A percentile compares a stretch with the other conserved stretches of the same genome.
Evolutionary conservation across 2,329 filamentous ascomycete species (phyloP).

Genomic region (Fusarium temperatum): DNA sequence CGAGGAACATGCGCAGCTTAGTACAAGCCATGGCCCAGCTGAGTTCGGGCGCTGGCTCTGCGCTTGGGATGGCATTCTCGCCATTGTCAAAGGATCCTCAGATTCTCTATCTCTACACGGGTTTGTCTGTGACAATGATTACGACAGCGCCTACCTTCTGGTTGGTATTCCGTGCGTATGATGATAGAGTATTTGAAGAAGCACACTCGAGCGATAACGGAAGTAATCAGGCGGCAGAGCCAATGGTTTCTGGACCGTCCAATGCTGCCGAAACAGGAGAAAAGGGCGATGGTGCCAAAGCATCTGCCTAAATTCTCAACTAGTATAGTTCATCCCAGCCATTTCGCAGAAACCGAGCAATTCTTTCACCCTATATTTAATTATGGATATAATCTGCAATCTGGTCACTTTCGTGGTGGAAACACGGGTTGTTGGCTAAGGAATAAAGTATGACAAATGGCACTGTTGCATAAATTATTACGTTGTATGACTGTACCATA

Average conservation of each 20-base stretch:
- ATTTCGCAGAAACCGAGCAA: background rate
- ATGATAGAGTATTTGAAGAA: background rate
- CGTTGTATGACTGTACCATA: background rate
- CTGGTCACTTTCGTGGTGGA: rapidly evolving
- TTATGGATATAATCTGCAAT: rapidly evolving
- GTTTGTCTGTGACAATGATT: background rate
- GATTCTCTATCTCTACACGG: background rate
- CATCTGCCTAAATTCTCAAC: background rate
- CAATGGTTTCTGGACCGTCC: background rate
- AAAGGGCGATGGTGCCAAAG: background rate
- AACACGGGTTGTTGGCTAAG: background rate
- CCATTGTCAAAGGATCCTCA: background rate
- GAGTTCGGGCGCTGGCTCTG: background rate
- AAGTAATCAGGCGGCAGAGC: background rate
- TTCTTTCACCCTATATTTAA: background rate
- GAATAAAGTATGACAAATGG: background rate
- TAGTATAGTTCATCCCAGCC: background rate
- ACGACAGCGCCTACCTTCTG: background rate
- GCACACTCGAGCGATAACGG: background rate
- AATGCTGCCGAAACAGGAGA: background rate
- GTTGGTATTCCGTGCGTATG: background rate
- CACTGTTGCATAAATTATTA: background rate
- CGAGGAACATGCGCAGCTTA: background rate
- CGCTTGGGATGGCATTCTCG: background rate
- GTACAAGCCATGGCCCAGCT: background rate